Percentiles rank a stretch among this genome's conserved stretches.
Evolutionary conservation across 1,139 yeast genomes (phyloP).

Genomic region (Geotrichum restrictum): DNA sequence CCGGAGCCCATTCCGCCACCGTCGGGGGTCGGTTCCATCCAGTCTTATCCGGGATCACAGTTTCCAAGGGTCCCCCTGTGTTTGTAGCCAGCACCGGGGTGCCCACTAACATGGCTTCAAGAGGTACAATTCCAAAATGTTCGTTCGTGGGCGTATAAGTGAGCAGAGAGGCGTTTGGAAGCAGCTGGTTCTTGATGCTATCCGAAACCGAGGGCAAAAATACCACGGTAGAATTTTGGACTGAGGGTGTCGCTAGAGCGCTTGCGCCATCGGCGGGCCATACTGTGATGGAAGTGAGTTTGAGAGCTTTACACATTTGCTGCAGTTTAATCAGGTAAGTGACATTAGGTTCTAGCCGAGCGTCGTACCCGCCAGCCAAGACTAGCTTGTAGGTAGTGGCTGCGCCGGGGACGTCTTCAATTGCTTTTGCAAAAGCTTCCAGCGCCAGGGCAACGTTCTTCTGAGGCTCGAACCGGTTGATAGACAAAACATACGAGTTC

Average conservation of each 20-base stretch:
- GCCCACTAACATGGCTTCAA: slow-evolving; percentile 83
- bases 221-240: slow-evolving; percentile 48
- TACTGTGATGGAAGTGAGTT: slow-evolving; percentile 49
- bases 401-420: slow-evolving; percentile 27
- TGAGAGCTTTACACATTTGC: slow-evolving; percentile 45
- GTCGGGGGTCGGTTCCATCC: slow-evolving; percentile 69
- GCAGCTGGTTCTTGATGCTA: slow-evolving; percentile 58
- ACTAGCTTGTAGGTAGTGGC: slow-evolving; percentile 46
- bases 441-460: slow-evolving; percentile 80
- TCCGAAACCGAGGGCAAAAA: slow-evolving; percentile 80
- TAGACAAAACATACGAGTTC: slow-evolving; percentile 51
- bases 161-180: slow-evolving; percentile 55
- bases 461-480: slow-evolving; percentile 84
- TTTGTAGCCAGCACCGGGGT: slow-evolving; percentile 83
- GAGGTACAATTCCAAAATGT: slow-evolving; percentile 96
- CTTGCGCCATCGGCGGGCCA: slow-evolving; percentile 26
- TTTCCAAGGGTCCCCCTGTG: slow-evolving; percentile 91
- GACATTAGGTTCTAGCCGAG: slow-evolving; percentile 70
- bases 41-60: slow-evolving; percentile 61
- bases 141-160: slow-evolving; percentile 88
- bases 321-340: slow-evolving; percentile 63
- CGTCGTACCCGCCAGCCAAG: slow-evolving; percentile 91
- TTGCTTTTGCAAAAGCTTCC: slow-evolving; percentile 51
- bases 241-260: slow-evolving; percentile 16
- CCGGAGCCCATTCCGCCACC: slow-evolving; percentile 59